Percentiles rank a stretch among this genome's conserved stretches.
Conservation (phyloP, 2,329 filamentous ascomycete species). For the Colletotrichum musicola region DNA sequence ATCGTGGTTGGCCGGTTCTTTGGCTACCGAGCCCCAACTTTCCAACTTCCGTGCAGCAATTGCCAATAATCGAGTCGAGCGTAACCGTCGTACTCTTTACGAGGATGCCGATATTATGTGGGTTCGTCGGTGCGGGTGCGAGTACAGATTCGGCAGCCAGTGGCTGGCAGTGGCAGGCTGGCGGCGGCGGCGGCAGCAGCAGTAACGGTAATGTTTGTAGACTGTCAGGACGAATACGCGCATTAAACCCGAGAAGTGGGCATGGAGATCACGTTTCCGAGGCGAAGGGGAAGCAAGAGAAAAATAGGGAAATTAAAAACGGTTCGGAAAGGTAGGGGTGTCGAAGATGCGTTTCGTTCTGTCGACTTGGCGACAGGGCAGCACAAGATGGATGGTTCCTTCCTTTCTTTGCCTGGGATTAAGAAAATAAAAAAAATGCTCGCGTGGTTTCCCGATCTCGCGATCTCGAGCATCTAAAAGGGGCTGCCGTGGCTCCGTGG, state of each 20-base stretch:
- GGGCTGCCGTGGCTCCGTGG: too few species aligned
- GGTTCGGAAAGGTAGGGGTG: conserved; percentile 14
- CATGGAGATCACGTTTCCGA: conserved; percentile 19
- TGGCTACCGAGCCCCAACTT: too few species aligned
- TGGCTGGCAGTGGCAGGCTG: too few species aligned
- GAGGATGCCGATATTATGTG: conserved; percentile 8
- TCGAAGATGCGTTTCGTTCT: not conserved
- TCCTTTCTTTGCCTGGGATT: not conserved
- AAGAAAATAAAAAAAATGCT: not conserved
- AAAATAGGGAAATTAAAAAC: conserved; percentile 32
- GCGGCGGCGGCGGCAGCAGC: too few species aligned
- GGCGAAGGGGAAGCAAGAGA: conserved; percentile 4
- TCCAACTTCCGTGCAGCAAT: too few species aligned
- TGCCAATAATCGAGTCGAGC: not conserved
- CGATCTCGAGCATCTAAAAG: too few species aligned
- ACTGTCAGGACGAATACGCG: conserved; percentile 21
- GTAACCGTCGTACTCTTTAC: conserved; percentile 30
- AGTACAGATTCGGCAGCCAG: not conserved
- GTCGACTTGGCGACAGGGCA: not conserved
- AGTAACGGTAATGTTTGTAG: too few species aligned
- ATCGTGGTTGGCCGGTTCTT: conserved; percentile 17
- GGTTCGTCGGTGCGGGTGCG: conserved; percentile 4
- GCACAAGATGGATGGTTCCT: not conserved
- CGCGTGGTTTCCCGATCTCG: too few species aligned
- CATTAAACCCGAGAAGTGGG: conserved; percentile 30